A percentile compares a stretch with the other conserved stretches of the same genome.
These are phyloP conservation scores for Leccinum aurantiacum DNA, from an alignment of 768 basidiomycete genomes.

Conservation along the genomic window DNA sequence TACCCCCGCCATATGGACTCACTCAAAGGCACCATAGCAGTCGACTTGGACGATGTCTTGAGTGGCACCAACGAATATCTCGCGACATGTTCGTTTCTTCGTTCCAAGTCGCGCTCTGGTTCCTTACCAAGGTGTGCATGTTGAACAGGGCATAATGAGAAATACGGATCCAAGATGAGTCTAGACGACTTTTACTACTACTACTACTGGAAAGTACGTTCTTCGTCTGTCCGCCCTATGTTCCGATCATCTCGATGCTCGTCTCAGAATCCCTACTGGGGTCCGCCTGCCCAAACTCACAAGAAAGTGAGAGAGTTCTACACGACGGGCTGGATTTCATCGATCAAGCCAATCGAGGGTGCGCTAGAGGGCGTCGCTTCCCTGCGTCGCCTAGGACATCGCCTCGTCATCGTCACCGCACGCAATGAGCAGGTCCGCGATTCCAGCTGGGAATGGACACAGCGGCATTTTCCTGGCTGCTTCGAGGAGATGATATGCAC, in stretches of 20 bases:
- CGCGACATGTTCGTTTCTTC: slow-evolving; percentile 46
- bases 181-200: slow-evolving; percentile 66
- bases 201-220: slow-evolving; percentile 70
- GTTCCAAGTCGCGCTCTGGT: not conserved
- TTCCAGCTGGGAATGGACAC: slow-evolving; percentile 66
- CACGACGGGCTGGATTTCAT: slow-evolving; percentile 45
- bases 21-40: slow-evolving; percentile 48
- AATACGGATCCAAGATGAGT: slow-evolving; percentile 54
- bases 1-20: slow-evolving; percentile 7
- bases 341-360: slow-evolving; percentile 55
- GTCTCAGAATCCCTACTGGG: slow-evolving; percentile 56
- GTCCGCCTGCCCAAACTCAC: slow-evolving; percentile 54
- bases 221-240: not conserved
- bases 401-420: slow-evolving; percentile 77
- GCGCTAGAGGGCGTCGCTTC: slow-evolving; percentile 57
- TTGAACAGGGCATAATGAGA: slow-evolving; percentile 62
- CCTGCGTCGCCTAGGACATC: slow-evolving; percentile 62
- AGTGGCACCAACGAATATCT: slow-evolving; percentile 59
- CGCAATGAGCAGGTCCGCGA: slow-evolving; percentile 54
- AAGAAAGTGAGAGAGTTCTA: slow-evolving; percentile 62
- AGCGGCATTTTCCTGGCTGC: slow-evolving; percentile 60
- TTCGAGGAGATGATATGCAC: slow-evolving; percentile 70
- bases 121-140: not conserved
- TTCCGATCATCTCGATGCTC: slow-evolving; percentile 1
- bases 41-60: slow-evolving; percentile 71